These are phyloP conservation scores for Thymus mandschuricus DNA, from an alignment of 257 asterid species.

Conservation along the genomic window DNA sequence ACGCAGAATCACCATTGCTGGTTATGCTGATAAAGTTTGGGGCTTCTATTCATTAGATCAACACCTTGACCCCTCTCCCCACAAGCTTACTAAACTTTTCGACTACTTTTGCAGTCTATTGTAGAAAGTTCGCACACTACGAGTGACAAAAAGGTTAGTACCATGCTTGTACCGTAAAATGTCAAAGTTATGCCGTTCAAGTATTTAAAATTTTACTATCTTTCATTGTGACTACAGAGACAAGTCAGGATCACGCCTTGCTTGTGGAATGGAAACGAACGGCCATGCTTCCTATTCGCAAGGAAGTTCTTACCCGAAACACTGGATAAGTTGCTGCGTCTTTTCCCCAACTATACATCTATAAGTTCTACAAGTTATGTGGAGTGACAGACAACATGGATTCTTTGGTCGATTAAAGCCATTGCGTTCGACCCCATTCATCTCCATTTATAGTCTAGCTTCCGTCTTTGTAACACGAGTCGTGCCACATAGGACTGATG, in stretches of 20 bases:
- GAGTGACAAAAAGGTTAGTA: conserved; percentile 68
- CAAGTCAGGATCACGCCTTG: conserved; percentile 60
- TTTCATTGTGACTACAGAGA: conserved; percentile 53
- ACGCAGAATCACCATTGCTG: too few relatives aligned
- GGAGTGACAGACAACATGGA: conserved; percentile 27
- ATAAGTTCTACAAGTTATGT: conserved; percentile 52
- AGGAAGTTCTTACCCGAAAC: conserved; percentile 91
- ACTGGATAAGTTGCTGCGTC: conserved; percentile 61
- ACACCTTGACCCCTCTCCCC: too few relatives aligned
- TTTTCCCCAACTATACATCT: conserved; percentile 83
- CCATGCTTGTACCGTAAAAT: conserved; percentile 24
- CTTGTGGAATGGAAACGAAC: conserved; percentile 84
- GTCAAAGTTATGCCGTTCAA: conserved; percentile 8
- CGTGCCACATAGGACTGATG: conserved; percentile 1
- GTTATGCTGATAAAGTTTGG: too few relatives aligned
- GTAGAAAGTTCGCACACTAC: conserved; percentile 78
- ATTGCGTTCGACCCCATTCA: conserved; percentile 40
- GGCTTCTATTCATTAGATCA: too few relatives aligned
- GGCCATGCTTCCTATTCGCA: conserved; percentile 82
- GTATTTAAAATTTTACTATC: neutral
- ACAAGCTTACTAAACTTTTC: neutral
- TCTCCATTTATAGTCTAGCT: conserved; percentile 41
- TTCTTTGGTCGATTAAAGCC: conserved; percentile 58
- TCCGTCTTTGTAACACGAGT: too few relatives aligned
- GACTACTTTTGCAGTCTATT: conserved; percentile 72